Conservation (phyloP, 805 yeast genomes). For the Schizosaccharomyces osmophilus region DNA sequence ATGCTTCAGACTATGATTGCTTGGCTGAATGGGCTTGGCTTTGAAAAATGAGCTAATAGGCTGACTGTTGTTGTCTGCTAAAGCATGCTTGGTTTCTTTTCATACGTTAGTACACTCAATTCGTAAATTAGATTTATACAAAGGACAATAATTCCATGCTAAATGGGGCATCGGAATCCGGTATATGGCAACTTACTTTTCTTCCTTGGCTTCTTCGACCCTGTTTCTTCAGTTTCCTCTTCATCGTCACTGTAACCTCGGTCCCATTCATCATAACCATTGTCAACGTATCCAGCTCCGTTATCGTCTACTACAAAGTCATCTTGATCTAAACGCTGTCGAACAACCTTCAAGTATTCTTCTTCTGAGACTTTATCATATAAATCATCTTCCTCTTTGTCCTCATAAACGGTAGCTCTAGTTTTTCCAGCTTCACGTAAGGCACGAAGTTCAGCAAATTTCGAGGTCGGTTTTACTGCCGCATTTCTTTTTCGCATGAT, state of each 20-base stretch:
- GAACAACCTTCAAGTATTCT: slow-evolving; percentile 47
- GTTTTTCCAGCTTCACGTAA: slow-evolving; percentile 37
- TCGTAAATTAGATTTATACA: background rate
- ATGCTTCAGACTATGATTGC: background rate
- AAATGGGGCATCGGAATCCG: slow-evolving; percentile 18
- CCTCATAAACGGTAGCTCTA: slow-evolving; percentile 21
- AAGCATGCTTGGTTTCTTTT: background rate
- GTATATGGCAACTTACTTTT: slow-evolving; percentile 9
- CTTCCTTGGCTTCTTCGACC: slow-evolving; percentile 15
- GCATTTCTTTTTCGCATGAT: background rate
- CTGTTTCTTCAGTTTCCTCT: slow-evolving; percentile 11
- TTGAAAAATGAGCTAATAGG: background rate
- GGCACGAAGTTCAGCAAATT: slow-evolving; percentile 35
- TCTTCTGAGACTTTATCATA: slow-evolving; percentile 78
- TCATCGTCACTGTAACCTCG: slow-evolving; percentile 17
- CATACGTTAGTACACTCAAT: background rate
- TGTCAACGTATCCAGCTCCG: slow-evolving; percentile 83
- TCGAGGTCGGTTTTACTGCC: slow-evolving; percentile 9
- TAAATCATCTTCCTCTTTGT: slow-evolving; percentile 24
- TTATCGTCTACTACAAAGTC: slow-evolving; percentile 88
- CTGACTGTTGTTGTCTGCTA: background rate
- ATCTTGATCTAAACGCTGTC: slow-evolving; percentile 60
- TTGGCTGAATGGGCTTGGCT: slow-evolving; percentile 15
- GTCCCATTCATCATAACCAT: slow-evolving; percentile 82
- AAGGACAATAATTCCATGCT: background rate